phyloP scores from a whole-genome alignment of 352 stramenopile genomes.

The Pythium grandisporangium region DNA sequence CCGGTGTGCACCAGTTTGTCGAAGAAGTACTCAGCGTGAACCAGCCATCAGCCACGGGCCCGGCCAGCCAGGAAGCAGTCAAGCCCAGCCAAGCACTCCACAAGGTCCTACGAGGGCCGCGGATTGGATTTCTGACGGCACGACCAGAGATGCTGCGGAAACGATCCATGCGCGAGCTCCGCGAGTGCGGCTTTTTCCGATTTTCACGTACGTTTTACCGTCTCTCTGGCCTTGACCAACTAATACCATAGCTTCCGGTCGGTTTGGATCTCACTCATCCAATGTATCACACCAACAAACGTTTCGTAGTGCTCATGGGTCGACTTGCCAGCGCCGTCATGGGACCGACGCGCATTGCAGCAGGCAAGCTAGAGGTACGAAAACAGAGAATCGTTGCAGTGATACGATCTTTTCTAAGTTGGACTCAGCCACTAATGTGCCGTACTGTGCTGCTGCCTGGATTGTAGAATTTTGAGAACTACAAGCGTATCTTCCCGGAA shows the following conservation, averaged over 20 bases:
- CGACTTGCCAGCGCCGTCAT: constrained; percentile 44
- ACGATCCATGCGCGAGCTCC: constrained; percentile 49
- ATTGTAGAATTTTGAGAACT: constrained; percentile 78
- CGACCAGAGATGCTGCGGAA: constrained; percentile 61
- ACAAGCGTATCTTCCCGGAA: constrained; percentile 62
- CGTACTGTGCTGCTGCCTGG: too few species aligned
- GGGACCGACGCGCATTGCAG: constrained; percentile 53
- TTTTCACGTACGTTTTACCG: constrained; percentile 48
- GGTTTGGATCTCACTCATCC: too few species aligned
- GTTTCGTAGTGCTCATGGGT: constrained; percentile 55
- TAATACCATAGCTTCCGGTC: too few species aligned
- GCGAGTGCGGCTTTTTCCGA: constrained; percentile 59
- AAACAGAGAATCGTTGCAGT: neutral
- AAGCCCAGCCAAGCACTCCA: too few species aligned
- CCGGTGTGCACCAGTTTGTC: constrained; percentile 75
- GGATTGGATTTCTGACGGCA: constrained; percentile 69
- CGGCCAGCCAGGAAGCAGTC: too few species aligned
- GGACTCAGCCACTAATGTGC: too few species aligned
- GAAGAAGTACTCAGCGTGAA: constrained; percentile 31
- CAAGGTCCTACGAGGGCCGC: constrained; percentile 1
- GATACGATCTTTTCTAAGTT: neutral
- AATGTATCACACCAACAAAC: neutral
- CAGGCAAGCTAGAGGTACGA: constrained; percentile 50
- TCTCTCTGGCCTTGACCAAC: neutral
- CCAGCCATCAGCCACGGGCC: constrained; percentile 8